Conservation (phyloP, 116 monocot species). For the Posidonia oceanica region DNA sequence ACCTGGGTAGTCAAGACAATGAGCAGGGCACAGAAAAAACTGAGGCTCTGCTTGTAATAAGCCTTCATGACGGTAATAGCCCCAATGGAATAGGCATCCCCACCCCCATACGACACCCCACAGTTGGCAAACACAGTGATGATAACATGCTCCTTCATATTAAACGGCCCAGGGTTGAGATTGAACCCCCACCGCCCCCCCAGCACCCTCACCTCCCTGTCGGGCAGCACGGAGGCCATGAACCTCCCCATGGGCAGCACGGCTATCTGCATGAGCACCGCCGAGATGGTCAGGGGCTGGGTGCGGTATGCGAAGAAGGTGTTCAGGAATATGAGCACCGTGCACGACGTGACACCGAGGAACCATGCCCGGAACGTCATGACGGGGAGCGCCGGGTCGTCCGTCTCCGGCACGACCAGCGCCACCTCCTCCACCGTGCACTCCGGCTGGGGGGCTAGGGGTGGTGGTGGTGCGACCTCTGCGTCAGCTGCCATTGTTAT, state of each 20-base stretch:
- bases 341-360: conserved; percentile 45
- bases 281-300: conserved; percentile 53
- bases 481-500: neutral
- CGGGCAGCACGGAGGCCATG: conserved; percentile 67
- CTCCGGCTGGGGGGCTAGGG: neutral
- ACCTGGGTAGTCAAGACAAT: conserved; percentile 95
- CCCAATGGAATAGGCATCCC: conserved; percentile 71
- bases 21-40: conserved; percentile 60
- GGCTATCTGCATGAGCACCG: conserved; percentile 77
- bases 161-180: conserved; percentile 74
- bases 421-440: conserved; percentile 75
- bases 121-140: conserved; percentile 71
- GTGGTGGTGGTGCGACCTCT: neutral
- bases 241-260: conserved; percentile 68
- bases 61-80: conserved; percentile 87
- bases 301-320: conserved; percentile 23
- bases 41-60: conserved; percentile 63
- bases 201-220: conserved; percentile 27
- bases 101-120: conserved; percentile 59
- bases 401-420: conserved; percentile 89
- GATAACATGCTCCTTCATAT: conserved; percentile 75
- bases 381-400: conserved; percentile 69
- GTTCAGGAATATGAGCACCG: conserved; percentile 78
- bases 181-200: conserved; percentile 31
- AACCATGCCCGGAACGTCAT: conserved; percentile 79